Evolutionary conservation across 2,329 filamentous ascomycete genomes (phyloP).

Genomic region (Colletotrichum incanum): DNA sequence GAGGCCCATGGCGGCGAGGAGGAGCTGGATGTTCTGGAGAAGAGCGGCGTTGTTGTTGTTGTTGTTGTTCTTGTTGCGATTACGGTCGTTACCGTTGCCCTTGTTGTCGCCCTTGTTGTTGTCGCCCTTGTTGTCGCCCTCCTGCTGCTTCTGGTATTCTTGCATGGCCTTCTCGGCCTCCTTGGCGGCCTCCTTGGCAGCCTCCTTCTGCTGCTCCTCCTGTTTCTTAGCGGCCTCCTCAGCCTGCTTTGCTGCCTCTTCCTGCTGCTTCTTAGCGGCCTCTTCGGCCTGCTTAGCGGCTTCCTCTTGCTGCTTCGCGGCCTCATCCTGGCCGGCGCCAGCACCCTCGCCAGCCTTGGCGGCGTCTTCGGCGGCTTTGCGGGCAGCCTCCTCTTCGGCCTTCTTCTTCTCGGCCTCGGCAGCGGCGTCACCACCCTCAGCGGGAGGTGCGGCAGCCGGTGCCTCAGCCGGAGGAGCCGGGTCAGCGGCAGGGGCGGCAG

Average conservation of each 20-base stretch:
- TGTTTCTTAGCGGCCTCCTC: slow-evolving; percentile 1
- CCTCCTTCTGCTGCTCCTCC: slow-evolving; percentile 11
- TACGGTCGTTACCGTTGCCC: slow-evolving; percentile 50
- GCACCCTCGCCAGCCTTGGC: slow-evolving; percentile 7
- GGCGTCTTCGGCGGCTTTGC: background rate
- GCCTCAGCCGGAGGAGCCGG: background rate
- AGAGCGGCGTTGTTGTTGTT: slow-evolving; percentile 41
- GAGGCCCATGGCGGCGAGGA: slow-evolving; percentile 51
- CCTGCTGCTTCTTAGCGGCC: slow-evolving; percentile 9
- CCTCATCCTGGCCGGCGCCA: slow-evolving; percentile 7
- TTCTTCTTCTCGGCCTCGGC: slow-evolving; percentile 41
- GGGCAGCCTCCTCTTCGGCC: slow-evolving; percentile 33
- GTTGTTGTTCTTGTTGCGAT: slow-evolving; percentile 44
- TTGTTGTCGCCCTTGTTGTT: slow-evolving; percentile 45
- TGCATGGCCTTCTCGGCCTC: slow-evolving; percentile 32
- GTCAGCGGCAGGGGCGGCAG: background rate
- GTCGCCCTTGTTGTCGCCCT: slow-evolving; percentile 17
- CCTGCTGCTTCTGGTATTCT: slow-evolving; percentile 19
- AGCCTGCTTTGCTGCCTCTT: slow-evolving; percentile 19
- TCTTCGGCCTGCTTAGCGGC: slow-evolving; percentile 22
- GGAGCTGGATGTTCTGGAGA: slow-evolving; percentile 44
- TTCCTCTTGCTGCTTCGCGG: slow-evolving; percentile 26
- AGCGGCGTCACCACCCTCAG: slow-evolving; percentile 26
- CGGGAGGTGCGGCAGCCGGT: slow-evolving; percentile 3
- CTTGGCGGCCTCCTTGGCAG: background rate